Evolutionary conservation across 345 rosid species (phyloP), one percentile per base, ranked within the genome.

Genomic region (Anastatica hierochuntica): DNA sequence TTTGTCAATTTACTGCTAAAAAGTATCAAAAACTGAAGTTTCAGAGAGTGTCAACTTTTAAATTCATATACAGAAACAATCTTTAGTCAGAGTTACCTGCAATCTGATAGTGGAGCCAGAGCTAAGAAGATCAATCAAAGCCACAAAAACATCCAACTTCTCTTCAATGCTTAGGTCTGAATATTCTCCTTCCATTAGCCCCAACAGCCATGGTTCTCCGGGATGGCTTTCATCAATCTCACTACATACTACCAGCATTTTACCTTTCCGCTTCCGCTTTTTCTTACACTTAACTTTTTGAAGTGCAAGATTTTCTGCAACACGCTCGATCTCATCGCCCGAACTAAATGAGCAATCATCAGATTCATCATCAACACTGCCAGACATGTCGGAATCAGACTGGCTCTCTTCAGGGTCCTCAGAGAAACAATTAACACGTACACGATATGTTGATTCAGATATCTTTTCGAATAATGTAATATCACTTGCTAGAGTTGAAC

Each of bases 151-250:
- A 72, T 78, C 77, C 72, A 92, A 68, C 79, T 83, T 88, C 73
- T 92, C 98, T 20, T 78, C 88, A 57, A 88, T 77, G 72, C 83
- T 79, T 70, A 88, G 62, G 71, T 77, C 88, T 33, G 90, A 79
- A 81, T 92, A 92, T 77, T 92, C 98, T 17, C 95, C 94, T 69
- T 92, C 98, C 86, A 78, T 73, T 31, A 88, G 80, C 60, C 97
- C 98, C 56, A 85, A 70, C 67, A 92, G 61, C 97, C 98, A 92
- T 42, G 81, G 80, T 56, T 85, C 97, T 72, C 97, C 98, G 4
- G 79, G 82, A 60, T 73, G 79, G 75, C 95, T 85, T 79, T 92
- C 98, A 79, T 92, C 98, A 73, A 92, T 88, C 77, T 92, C 98
- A 60, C 66, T 69, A 57, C 74, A 43, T 12, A 77, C 60, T 12